These are phyloP conservation scores for Penicillium olsonii DNA, from an alignment of 2,329 filamentous ascomycete genomes.

Conservation along the genomic window DNA sequence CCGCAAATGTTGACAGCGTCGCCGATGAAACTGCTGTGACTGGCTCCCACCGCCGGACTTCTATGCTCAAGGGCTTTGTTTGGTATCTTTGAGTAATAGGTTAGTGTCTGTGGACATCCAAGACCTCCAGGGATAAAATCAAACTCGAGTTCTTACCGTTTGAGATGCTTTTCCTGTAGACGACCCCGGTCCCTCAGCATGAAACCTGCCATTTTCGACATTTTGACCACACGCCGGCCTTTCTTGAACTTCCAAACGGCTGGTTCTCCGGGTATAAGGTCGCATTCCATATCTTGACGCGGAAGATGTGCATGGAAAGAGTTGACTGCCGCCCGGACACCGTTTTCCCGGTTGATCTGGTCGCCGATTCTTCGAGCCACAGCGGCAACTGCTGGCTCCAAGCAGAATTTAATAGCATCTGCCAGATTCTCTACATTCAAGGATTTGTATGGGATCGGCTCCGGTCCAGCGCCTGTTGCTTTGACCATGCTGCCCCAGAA, in stretches of 20 bases:
- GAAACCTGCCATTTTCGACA: conserved; percentile 25
- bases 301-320: conserved; percentile 46
- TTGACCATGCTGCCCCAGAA: conserved; percentile 58
- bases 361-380: conserved; percentile 37
- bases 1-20: conserved; percentile 19
- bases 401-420: conserved; percentile 47
- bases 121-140: conserved; percentile 20
- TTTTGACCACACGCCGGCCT: background rate
- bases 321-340: conserved; percentile 42
- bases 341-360: conserved; percentile 46
- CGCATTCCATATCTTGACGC: conserved; percentile 21
- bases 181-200: conserved; percentile 24
- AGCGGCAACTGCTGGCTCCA: conserved; percentile 37
- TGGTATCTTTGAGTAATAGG: conserved; percentile 23
- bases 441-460: conserved; percentile 49
- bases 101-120: background rate
- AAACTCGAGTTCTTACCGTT: conserved; percentile 26
- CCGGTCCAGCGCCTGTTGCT: conserved; percentile 49
- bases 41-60: conserved; percentile 35
- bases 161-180: conserved; percentile 24
- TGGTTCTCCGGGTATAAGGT: conserved; percentile 22
- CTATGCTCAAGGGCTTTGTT: conserved; percentile 27
- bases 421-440: conserved; percentile 48
- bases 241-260: conserved; percentile 28
- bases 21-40: conserved; percentile 28